Conservation (phyloP, 169 alveolate species). For the Cryptosporidium muris region DNA sequence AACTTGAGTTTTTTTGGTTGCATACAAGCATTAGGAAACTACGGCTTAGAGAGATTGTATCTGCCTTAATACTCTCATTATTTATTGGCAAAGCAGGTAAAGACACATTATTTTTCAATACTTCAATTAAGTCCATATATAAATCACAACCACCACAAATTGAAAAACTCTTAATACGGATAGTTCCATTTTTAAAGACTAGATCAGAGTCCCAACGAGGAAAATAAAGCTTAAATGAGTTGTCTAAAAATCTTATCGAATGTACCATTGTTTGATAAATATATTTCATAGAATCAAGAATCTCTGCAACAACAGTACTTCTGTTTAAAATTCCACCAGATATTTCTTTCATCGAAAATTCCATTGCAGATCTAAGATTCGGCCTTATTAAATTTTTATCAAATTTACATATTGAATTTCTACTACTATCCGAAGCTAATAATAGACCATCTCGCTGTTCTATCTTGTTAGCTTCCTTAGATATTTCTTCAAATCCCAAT, state of each 20-base stretch:
- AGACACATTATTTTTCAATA: background rate
- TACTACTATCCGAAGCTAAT: background rate
- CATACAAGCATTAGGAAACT: constrained; percentile 16
- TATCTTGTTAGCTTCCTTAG: constrained; percentile 56
- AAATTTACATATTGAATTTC: background rate
- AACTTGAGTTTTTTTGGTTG: background rate
- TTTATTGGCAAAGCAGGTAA: background rate
- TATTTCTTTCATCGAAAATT: constrained; percentile 5
- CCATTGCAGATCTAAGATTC: constrained; percentile 37
- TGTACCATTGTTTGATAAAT: constrained; percentile 16
- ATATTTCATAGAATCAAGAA: constrained; percentile 9
- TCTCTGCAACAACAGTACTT: constrained; percentile 40
- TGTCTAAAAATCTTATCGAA: constrained; percentile 17
- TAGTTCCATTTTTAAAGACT: constrained; percentile 6
- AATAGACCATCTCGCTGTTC: constrained; percentile 36
- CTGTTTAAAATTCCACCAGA: constrained; percentile 20
- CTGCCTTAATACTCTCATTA: background rate
- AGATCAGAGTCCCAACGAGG: constrained; percentile 15
- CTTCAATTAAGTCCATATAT: constrained; percentile 5
- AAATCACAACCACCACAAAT: constrained; percentile 41
- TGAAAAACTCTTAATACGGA: background rate
- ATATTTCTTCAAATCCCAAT: constrained; percentile 78
- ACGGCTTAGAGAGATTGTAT: background rate
- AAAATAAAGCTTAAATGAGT: constrained; percentile 11
- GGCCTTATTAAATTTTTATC: constrained; percentile 19